Base-by-base conservation (phyloP, 1,284 basidiomycete species). In the Ceratobasidium sp. region DNA sequence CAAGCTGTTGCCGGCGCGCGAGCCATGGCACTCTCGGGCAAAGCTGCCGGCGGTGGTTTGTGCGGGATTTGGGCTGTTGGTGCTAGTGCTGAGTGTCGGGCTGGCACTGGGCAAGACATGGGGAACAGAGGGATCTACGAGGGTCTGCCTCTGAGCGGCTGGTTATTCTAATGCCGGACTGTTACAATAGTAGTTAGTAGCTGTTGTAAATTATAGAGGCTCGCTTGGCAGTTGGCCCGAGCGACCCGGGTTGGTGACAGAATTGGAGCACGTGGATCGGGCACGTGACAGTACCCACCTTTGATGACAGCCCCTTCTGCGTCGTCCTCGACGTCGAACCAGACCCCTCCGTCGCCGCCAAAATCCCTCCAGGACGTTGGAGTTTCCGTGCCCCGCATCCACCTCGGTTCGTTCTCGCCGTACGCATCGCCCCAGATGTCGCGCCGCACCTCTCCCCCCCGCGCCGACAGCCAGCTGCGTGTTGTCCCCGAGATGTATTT, bases 1-100 rank as follows among this genome's bases (percentile, higher is more conserved):
- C 82, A 92, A 92, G 81, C 90, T 98, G 74, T 84, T 88, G 14
- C 88, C 91, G 74, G 86, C 88, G 35, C 84, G 85, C 5, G 84
- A 88, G 18, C 89, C 89, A 6, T 93, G 94, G 90, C 87, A 91
- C 80, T 89, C 90, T 60, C 88, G 90, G 41, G 84, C 88, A 52
- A 95, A 93, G 83, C 86, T 96, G 18, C 92, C 94, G 0, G 94
- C 96, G 0, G 87, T 92, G 62, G 77, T 86, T 0, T 97, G 96
- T 82, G 90, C 89, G 0, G 81, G 83, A 0, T 98, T 98, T 82
- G 96, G 96, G 5, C 78, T 90, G 8, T 68, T 92, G 18, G 95
- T 96, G n/a, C 91, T 97, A 89, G 83, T 89, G 8, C 89, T 95
- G 54, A 95, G 93, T 38, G 88, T 96, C 33, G 89, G 90, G 73